phyloP scores from a whole-genome alignment of 306 rosid genomes.

The Quercus variabilis region DNA sequence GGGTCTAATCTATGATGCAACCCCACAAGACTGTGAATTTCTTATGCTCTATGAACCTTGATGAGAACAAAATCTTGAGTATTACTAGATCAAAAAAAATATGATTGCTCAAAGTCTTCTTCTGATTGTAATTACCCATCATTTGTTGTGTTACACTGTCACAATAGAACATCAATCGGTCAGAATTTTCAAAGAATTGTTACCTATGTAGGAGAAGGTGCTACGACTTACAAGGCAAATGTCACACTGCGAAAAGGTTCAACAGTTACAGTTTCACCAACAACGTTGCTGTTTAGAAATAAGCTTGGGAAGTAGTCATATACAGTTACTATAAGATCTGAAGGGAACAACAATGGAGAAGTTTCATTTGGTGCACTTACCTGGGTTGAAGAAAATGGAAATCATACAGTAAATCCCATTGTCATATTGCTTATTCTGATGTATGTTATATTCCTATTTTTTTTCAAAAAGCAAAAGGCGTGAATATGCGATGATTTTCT shows the following conservation, averaged over 20 bases:
- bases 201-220: slow-evolving; percentile 45
- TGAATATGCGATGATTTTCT: too few relatives aligned
- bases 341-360: not conserved
- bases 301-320: slow-evolving; percentile 41
- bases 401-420: slow-evolving; percentile 24
- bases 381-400: slow-evolving; percentile 28
- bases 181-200: slow-evolving; percentile 33
- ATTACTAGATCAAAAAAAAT: slow-evolving; percentile 34
- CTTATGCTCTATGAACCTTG: slow-evolving; percentile 31
- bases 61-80: slow-evolving; percentile 25
- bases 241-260: slow-evolving; percentile 36
- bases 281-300: slow-evolving; percentile 18
- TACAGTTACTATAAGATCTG: slow-evolving; percentile 21
- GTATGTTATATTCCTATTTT: too few relatives aligned
- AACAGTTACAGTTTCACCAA: slow-evolving; percentile 35
- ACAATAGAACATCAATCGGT: not conserved
- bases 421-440: not conserved
- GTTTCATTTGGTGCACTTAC: slow-evolving; percentile 19
- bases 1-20: slow-evolving; percentile 46
- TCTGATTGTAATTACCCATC: slow-evolving; percentile 53
- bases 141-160: slow-evolving; percentile 22
- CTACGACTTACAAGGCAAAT: slow-evolving; percentile 31
- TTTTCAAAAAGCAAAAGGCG: too few relatives aligned
- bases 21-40: slow-evolving; percentile 49
- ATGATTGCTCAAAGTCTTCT: slow-evolving; percentile 35